phyloP scores from a whole-genome alignment of 78 protist genomes.

The Dictyostelium intermedium region DNA sequence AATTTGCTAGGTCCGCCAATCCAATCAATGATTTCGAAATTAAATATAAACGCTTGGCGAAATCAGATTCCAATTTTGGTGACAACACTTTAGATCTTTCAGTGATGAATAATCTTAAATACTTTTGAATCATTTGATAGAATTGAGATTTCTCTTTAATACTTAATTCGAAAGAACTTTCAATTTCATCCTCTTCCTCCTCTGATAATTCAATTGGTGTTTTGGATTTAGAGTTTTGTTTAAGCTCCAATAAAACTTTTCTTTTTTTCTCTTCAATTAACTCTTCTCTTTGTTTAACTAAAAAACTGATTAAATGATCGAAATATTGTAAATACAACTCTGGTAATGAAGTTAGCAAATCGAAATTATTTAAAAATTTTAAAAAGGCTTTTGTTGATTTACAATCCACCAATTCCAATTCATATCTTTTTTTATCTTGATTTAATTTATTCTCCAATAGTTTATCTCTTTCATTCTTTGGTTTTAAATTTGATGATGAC shows the following conservation, averaged over 20 bases:
- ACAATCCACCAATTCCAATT: not conserved
- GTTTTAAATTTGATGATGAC: not conserved
- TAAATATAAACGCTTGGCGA: not conserved
- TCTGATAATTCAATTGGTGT: not conserved
- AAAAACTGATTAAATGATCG: not conserved
- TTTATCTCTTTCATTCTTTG: not conserved
- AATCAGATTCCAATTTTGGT: not conserved
- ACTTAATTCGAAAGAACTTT: not conserved
- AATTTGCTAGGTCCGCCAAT: not conserved
- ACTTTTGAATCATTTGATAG: conserved; percentile 21
- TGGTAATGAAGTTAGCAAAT: not conserved
- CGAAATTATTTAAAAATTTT: not conserved
- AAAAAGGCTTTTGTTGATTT: not conserved
- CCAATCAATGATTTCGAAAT: not conserved
- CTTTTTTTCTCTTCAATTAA: not conserved
- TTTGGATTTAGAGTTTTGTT: not conserved
- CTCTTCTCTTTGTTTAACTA: not conserved
- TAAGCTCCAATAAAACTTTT: not conserved
- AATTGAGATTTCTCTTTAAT: not conserved
- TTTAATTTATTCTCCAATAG: not conserved
- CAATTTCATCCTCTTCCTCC: not conserved
- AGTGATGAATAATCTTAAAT: not conserved
- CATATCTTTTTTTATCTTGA: not conserved
- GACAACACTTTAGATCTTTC: not conserved
- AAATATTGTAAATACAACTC: not conserved